Evolutionary conservation across 768 basidiomycete species (phyloP).

Genomic region (Lactarius vividus): DNA sequence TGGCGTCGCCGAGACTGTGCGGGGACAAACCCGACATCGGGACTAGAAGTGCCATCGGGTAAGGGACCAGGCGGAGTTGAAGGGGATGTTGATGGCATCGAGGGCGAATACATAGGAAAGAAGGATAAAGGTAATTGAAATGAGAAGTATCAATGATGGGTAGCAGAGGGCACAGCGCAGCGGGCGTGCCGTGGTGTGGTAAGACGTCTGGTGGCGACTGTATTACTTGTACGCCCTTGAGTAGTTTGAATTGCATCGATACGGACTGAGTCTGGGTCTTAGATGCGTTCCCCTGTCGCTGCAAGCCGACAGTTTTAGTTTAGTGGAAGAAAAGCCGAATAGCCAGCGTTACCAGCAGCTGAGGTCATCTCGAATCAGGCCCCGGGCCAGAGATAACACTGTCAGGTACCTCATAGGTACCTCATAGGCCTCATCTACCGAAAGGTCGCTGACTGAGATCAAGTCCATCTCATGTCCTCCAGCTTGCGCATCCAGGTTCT

Average conservation of each 20-base stretch:
- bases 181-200: not conserved
- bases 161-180: not conserved
- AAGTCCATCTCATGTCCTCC: not conserved
- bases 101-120: constrained; percentile 10
- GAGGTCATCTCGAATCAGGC: constrained; percentile 1
- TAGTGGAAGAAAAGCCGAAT: not conserved
- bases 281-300: not conserved
- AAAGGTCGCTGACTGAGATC: not conserved
- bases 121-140: not conserved
- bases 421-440: too few relatives aligned
- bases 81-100: constrained; percentile 19
- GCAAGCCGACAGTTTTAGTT: not conserved
- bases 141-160: constrained; percentile 3
- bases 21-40: not conserved
- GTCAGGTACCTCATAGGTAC: not conserved
- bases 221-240: not conserved
- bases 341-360: constrained; percentile 1
- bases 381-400: not conserved
- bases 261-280: constrained; percentile 2
- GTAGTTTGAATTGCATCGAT: not conserved
- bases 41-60: not conserved
- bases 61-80: constrained; percentile 17
- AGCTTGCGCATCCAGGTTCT: not conserved
- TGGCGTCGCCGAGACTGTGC: not conserved
- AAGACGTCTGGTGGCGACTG: not conserved